Base-by-base conservation (phyloP, 2,329 filamentous ascomycete genomes). In the Tolypocladium inflatum region DNA sequence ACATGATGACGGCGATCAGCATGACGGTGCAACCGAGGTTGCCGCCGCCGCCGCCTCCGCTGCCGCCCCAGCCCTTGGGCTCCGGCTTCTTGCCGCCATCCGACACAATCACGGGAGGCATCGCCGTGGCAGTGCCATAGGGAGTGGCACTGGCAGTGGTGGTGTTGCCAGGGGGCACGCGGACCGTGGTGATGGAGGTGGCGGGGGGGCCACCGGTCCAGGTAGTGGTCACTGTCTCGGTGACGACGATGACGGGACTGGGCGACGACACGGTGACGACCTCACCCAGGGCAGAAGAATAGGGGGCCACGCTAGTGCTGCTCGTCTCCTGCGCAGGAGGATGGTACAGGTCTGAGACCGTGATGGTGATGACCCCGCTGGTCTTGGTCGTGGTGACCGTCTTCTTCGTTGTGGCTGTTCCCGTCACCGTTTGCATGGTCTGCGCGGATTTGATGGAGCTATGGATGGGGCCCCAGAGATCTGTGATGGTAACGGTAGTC, bases 11-110 rank as follows among this genome's bases (percentile, higher is more conserved):
- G 15, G 69, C 70, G 42, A 73, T 59, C 56, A 75, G 62, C 69
- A 77, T 69, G 61, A 75, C 63, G 42, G 67, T 63, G 60, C 70
- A 73, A 45, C 68, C 67, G 33, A 74, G 64, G 57, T 70, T 68
- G 59, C 70, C 67, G 23, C 65, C 67, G n/a, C 65, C 66, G 58
- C 67, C 65, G 55, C 65, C n/a, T n/a, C n/a, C 71, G 57, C 63
- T 62, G 30, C 62, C 61, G 6, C 66, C 67, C 58, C 67, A 69
- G 38, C 66, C 66, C 45, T 63, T 63, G 39, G 67, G 70, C 58
- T 69, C 65, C 2, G 67, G 65, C 59, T 68, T 67, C 66, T 71
- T 73, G 58, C 61, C 66, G 4, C 66, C 69, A 35, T 65, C 67
- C 33, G 73, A 74, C 54, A 69, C 63, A 54, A 70, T 61, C 56